Percentiles rank a stretch among this genome's conserved stretches.
These are phyloP conservation scores for Kluyveromyces dobzhanskii DNA, from an alignment of 805 yeast species.

Conservation along the genomic window DNA sequence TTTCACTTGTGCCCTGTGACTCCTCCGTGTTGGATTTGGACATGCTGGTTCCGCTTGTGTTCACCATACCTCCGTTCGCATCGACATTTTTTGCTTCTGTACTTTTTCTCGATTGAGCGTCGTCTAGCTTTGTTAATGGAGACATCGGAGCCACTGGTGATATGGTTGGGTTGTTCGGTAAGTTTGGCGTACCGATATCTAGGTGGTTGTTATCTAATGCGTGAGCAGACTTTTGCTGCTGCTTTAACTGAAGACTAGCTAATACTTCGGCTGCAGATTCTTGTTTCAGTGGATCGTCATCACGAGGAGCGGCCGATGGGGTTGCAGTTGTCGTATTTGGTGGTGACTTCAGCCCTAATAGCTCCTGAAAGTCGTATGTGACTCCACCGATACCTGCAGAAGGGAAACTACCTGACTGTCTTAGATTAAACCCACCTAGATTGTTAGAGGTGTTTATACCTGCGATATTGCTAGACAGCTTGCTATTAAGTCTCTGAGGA, in stretches of 20 bases:
- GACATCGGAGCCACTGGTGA: constrained; percentile 21
- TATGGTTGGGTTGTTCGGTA: constrained; percentile 20
- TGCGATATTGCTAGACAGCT: constrained; percentile 3
- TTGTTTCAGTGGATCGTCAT: constrained; percentile 17
- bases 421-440: constrained; percentile 10
- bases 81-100: constrained; percentile 11
- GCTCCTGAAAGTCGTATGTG: constrained; percentile 25
- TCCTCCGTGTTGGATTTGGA: constrained; percentile 13
- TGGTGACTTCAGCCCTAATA: constrained; percentile 14
- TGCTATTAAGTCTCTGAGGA: constrained; percentile 8
- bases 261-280: constrained; percentile 25
- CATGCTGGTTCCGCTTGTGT: constrained; percentile 9
- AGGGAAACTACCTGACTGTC: constrained; percentile 21
- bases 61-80: constrained; percentile 5
- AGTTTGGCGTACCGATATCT: constrained; percentile 13
- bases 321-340: constrained; percentile 1
- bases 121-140: constrained; percentile 14
- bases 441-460: constrained; percentile 8
- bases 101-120: not conserved
- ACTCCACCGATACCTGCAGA: constrained; percentile 28
- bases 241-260: constrained; percentile 22
- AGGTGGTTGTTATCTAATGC: not conserved
- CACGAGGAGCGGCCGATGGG: constrained; percentile 5
- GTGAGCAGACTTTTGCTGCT: constrained; percentile 3
- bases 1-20: constrained; percentile 7